Conservation (phyloP, 495 filamentous ascomycete species). For the Aspergillus diversus region DNA sequence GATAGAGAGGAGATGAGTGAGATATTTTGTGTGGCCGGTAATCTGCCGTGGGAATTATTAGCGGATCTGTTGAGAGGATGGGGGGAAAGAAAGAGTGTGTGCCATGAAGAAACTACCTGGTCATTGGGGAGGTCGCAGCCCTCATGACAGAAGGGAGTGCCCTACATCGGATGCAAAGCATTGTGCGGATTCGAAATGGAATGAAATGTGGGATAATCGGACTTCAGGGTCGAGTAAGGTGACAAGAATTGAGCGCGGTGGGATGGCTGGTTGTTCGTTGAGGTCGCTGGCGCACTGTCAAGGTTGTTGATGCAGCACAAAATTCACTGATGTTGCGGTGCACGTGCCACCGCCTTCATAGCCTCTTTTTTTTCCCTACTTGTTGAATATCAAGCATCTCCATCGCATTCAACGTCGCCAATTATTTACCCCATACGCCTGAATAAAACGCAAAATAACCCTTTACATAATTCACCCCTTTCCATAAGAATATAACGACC, state of each 20-base stretch:
- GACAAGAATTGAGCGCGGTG: neutral
- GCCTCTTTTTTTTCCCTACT: conserved; percentile 18
- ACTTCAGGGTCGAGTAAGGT: neutral
- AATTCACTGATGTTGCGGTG: conserved; percentile 39
- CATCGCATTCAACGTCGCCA: neutral
- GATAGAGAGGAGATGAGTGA: neutral
- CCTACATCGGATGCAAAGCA: conserved; percentile 41
- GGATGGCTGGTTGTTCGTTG: conserved; percentile 16
- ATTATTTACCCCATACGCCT: neutral
- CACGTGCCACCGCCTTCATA: conserved; percentile 35
- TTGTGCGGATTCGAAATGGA: conserved; percentile 19
- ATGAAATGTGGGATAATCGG: conserved; percentile 14
- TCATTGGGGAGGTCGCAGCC: conserved; percentile 23
- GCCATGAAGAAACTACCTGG: conserved; percentile 16
- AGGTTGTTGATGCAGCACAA: conserved; percentile 38
- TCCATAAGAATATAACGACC: too few relatives aligned
- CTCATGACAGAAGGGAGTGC: conserved; percentile 34
- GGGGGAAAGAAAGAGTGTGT: neutral
- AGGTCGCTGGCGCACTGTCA: conserved; percentile 23
- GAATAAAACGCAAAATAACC: neutral
- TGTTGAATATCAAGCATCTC: neutral
- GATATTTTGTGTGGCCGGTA: neutral
- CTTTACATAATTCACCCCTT: too few relatives aligned
- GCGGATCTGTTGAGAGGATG: neutral
- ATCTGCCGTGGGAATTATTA: neutral